These are phyloP conservation scores for Suillus plorans DNA, from an alignment of 768 basidiomycete genomes.

Conservation along the genomic window DNA sequence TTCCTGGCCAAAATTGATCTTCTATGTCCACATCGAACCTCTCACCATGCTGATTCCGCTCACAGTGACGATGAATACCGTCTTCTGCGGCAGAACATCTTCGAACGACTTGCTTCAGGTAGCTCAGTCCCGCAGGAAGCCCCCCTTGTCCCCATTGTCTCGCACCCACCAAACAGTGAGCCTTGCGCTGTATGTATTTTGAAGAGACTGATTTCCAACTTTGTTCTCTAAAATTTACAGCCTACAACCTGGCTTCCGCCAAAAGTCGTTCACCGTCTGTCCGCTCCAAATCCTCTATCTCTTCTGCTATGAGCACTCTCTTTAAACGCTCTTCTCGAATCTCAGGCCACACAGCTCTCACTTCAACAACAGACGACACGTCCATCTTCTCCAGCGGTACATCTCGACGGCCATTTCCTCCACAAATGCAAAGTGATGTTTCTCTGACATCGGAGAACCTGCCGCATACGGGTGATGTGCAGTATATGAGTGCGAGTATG, in stretches of 20 bases:
- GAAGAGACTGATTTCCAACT: slow-evolving; percentile 11
- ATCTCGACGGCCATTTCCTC: slow-evolving; percentile 46
- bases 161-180: slow-evolving; percentile 23
- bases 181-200: neutral
- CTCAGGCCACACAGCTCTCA: slow-evolving; percentile 38
- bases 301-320: slow-evolving; percentile 50
- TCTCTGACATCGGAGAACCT: slow-evolving; percentile 35
- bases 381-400: slow-evolving; percentile 38
- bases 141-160: slow-evolving; percentile 57
- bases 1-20: neutral
- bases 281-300: slow-evolving; percentile 50
- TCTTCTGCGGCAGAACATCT: slow-evolving; percentile 78
- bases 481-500: neutral
- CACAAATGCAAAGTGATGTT: slow-evolving; percentile 33
- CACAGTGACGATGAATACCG: slow-evolving; percentile 84
- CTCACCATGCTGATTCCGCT: neutral
- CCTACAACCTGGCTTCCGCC: slow-evolving; percentile 26
- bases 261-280: slow-evolving; percentile 48
- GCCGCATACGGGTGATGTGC: slow-evolving; percentile 36
- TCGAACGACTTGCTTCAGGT: slow-evolving; percentile 70
- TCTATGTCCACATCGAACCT: neutral
- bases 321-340: slow-evolving; percentile 48
- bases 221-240: neutral
- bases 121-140: slow-evolving; percentile 59
- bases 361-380: slow-evolving; percentile 27